Conservation (phyloP, 371 early-diverging fungal genomes). For the Rhizomucor pusillus region DNA sequence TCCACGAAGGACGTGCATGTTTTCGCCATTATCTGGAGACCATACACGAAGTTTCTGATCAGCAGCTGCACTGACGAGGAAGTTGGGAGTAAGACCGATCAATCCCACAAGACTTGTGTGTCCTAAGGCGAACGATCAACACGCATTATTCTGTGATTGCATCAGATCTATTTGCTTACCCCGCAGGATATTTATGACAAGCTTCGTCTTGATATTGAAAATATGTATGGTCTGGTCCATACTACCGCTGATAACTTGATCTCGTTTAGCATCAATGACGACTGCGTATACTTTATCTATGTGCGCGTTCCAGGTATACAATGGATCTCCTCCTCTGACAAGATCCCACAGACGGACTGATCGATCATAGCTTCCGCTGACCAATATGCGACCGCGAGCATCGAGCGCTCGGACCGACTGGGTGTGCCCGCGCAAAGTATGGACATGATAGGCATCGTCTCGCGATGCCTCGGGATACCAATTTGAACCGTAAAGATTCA, state of each 20-base stretch:
- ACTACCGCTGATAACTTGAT: constrained; percentile 85
- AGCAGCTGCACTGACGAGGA: constrained; percentile 94
- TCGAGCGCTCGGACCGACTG: constrained; percentile 93
- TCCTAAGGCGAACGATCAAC: no score
- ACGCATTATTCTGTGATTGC: no score
- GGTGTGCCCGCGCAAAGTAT: constrained; percentile 80
- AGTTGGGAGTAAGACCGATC: constrained; percentile 75
- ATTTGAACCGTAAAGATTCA: not conserved
- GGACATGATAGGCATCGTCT: constrained; percentile 52
- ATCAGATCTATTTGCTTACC: no score
- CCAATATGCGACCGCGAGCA: constrained; percentile 76
- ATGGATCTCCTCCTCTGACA: constrained; percentile 52
- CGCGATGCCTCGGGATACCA: not conserved
- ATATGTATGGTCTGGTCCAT: constrained; percentile 93
- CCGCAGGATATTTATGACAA: no score
- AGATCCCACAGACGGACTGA: constrained; percentile 93
- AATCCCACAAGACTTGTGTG: constrained; percentile 93
- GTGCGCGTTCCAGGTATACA: constrained; percentile 74
- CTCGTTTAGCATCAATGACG: constrained; percentile 74
- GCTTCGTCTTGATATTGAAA: constrained; percentile 67
- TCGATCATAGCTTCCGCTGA: constrained; percentile 93
- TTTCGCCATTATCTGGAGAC: constrained; percentile 75
- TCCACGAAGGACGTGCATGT: constrained; percentile 60
- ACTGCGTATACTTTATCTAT: constrained; percentile 88
- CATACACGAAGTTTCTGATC: constrained; percentile 96